Evolutionary conservation across 2,329 filamentous ascomycete genomes (phyloP).

Genomic region (Elsinoe australis): DNA sequence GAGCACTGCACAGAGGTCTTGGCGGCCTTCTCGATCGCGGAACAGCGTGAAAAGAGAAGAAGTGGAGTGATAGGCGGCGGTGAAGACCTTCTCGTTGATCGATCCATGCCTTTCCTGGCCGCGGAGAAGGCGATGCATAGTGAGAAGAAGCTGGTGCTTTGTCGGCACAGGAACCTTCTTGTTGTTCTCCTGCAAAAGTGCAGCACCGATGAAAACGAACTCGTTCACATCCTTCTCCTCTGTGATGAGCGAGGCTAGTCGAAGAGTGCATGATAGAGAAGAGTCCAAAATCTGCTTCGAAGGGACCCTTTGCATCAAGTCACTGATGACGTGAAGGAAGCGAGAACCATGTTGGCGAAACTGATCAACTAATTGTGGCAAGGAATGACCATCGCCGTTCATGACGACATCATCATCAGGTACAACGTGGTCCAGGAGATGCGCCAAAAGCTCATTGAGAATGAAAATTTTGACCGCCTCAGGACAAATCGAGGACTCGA

Average conservation of each 20-base stretch:
- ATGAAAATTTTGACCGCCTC: conserved; percentile 81
- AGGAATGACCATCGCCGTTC: background rate
- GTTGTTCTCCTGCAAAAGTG: conserved; percentile 76
- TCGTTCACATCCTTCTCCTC: conserved; percentile 63
- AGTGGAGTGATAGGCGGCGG: conserved; percentile 64
- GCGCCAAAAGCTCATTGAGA: conserved; percentile 63
- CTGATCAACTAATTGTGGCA: conserved; percentile 38
- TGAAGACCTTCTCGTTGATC: conserved; percentile 68
- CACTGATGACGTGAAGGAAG: conserved; percentile 51
- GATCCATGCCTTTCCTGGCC: conserved; percentile 38
- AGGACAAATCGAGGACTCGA: conserved; percentile 66
- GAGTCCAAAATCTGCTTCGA: conserved; percentile 70
- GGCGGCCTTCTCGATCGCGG: conserved; percentile 69
- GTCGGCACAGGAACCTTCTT: conserved; percentile 73
- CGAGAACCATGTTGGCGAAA: conserved; percentile 56
- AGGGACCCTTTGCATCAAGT: conserved; percentile 49
- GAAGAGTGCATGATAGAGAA: conserved; percentile 71
- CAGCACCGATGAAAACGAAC: conserved; percentile 71
- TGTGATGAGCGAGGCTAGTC: conserved; percentile 62
- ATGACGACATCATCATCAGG: conserved; percentile 30
- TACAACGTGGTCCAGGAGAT: conserved; percentile 52
- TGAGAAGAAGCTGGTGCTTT: conserved; percentile 65
- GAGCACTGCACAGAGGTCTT: conserved; percentile 66
- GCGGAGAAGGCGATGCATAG: conserved; percentile 26
- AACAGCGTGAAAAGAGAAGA: conserved; percentile 85